Evolutionary conservation across 176 grass and related monocot genomes (phyloP).

Genomic region (Melocanna baccifera): DNA sequence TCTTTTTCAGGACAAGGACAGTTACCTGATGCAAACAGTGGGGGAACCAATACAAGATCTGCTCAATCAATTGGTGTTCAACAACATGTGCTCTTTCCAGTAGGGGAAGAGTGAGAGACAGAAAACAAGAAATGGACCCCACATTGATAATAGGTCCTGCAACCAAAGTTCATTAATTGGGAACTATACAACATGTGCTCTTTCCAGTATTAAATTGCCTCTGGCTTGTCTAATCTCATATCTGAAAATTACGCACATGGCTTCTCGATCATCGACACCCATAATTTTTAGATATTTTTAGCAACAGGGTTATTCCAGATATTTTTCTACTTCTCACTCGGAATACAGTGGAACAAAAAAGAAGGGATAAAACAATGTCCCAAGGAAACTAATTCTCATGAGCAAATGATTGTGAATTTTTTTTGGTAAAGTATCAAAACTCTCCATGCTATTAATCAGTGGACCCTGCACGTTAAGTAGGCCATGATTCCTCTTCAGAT

Average conservation of each 20-base stretch:
- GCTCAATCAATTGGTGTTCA: conserved; percentile 71
- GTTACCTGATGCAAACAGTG: conserved; percentile 62
- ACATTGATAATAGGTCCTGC: conserved; percentile 57
- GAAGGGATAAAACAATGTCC: background rate
- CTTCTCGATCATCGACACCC: background rate
- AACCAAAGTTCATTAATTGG: conserved; percentile 44
- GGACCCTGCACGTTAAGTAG: background rate
- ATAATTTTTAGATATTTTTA: background rate
- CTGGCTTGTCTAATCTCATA: conserved; percentile 5
- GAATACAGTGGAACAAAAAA: background rate
- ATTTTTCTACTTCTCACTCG: background rate
- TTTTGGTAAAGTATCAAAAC: background rate
- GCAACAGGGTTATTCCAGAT: background rate
- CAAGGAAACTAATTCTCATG: background rate
- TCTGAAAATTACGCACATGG: background rate
- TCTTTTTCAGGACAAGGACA: conserved; percentile 55
- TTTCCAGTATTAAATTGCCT: conserved; percentile 23
- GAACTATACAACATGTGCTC: no score
- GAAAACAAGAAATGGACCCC: conserved; percentile 28
- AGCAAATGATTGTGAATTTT: background rate
- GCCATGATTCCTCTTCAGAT: conserved; percentile 7
- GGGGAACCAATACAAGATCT: conserved; percentile 67
- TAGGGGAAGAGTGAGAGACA: conserved; percentile 42
- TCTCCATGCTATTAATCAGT: background rate
- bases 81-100: conserved; percentile 74